A percentile compares a stretch with the other conserved stretches of the same genome.
Conservation (phyloP, 371 early-diverging fungal species). For the Circinella umbellata region DNA sequence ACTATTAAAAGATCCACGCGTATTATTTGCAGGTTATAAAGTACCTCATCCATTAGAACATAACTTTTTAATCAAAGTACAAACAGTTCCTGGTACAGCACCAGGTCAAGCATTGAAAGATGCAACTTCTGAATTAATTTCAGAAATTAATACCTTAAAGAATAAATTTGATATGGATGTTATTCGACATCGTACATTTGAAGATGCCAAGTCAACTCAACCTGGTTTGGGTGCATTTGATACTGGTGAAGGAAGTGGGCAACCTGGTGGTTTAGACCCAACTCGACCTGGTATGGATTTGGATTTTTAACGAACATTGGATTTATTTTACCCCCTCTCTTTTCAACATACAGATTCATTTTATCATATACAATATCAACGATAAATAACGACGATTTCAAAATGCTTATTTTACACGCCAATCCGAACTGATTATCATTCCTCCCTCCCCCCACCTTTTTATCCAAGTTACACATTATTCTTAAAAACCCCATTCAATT, state of each 20-base stretch:
- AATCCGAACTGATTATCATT: no score
- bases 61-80: conserved; percentile 87
- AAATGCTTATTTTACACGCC: no score
- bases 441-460: no score
- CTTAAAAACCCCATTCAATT: no score
- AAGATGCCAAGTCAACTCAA: conserved; percentile 45
- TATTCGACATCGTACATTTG: conserved; percentile 53
- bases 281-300: conserved; percentile 11
- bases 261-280: conserved; percentile 6
- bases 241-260: not conserved
- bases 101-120: conserved; percentile 83
- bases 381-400: no score
- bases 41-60: conserved; percentile 98
- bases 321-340: no score
- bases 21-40: conserved; percentile 97
- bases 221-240: conserved; percentile 32
- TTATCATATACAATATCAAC: no score
- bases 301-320: not conserved
- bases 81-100: conserved; percentile 85
- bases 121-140: conserved; percentile 79
- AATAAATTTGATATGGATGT: conserved; percentile 81
- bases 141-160: conserved; percentile 82
- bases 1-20: conserved; percentile 89
- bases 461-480: no score
- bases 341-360: not conserved